phyloP scores from a whole-genome alignment of 768 basidiomycete species.

The Tricholoma saponaceum region DNA sequence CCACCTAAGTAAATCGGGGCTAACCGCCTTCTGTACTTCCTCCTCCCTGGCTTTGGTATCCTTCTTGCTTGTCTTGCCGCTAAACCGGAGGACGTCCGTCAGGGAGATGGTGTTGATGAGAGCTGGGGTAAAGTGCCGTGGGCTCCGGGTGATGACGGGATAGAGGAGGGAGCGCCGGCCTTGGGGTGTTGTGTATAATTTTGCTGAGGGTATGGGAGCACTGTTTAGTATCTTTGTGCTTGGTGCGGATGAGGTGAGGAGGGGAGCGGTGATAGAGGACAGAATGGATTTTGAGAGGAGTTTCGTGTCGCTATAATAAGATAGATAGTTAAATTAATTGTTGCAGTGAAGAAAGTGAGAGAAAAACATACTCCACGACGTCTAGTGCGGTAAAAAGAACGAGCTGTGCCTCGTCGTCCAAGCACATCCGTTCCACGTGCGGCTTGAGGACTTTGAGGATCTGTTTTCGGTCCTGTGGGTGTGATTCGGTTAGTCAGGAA shows the following conservation, averaged over 20 bases:
- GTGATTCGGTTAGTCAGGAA: background rate
- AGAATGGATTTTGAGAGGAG: conserved; percentile 78
- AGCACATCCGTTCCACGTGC: conserved; percentile 83
- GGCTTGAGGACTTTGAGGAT: conserved; percentile 88
- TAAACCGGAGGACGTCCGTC: conserved; percentile 60
- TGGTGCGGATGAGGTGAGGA: background rate
- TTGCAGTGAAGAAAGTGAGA: background rate
- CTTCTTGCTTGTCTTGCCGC: conserved; percentile 77
- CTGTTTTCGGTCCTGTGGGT: conserved; percentile 76
- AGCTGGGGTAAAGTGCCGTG: conserved; percentile 84
- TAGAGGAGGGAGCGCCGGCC: conserved; percentile 83
- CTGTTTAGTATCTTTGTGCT: background rate
- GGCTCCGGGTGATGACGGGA: conserved; percentile 77
- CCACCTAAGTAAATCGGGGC: conserved; percentile 69
- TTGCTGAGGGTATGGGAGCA: conserved; percentile 26
- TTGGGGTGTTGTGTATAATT: conserved; percentile 58
- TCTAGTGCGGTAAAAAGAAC: conserved; percentile 90
- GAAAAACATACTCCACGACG: conserved; percentile 69
- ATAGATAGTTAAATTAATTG: background rate
- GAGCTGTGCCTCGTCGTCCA: conserved; percentile 85
- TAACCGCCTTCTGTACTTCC: conserved; percentile 73
- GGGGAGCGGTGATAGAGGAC: conserved; percentile 49
- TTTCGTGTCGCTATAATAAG: conserved; percentile 76
- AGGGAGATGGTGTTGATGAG: conserved; percentile 68
- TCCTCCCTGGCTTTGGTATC: conserved; percentile 52